Percentiles rank a stretch among this genome's conserved stretches.
These are phyloP conservation scores for Pinus taeda DNA, from an alignment of 75 land plant species.

Conservation along the genomic window DNA sequence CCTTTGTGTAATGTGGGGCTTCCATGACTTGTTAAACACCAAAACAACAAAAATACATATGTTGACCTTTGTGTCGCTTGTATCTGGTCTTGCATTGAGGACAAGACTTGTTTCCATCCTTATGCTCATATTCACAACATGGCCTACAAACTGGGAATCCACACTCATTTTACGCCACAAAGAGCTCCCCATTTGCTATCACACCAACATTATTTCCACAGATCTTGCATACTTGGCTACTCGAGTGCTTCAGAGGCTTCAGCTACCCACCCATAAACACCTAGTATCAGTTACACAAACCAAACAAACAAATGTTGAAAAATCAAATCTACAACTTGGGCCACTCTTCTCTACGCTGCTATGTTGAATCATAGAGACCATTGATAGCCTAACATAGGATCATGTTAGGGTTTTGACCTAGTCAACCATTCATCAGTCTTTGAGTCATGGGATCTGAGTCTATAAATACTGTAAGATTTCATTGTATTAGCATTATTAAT, in stretches of 20 bases:
- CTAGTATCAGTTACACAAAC: background rate
- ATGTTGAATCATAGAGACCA: too few species aligned
- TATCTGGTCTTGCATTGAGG: constrained; percentile 95
- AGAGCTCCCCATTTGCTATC: constrained; percentile 65
- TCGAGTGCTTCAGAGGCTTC: constrained; percentile 56
- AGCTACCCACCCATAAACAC: constrained; percentile 37
- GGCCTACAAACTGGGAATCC: constrained; percentile 88
- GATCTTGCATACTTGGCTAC: constrained; percentile 70
- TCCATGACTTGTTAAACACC: background rate
- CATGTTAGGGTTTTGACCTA: too few species aligned
- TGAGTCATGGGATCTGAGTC: too few species aligned
- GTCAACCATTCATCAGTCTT: too few species aligned
- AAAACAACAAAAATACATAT: background rate
- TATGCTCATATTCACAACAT: constrained; percentile 90
- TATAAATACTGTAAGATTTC: too few species aligned
- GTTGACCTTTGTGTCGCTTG: constrained; percentile 74
- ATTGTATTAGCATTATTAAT: too few species aligned
- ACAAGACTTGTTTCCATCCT: constrained; percentile 81
- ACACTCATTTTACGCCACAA: constrained; percentile 93
- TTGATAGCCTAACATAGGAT: too few species aligned
- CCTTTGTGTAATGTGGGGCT: background rate
- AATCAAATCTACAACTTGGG: too few species aligned
- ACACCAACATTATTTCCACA: constrained; percentile 84
- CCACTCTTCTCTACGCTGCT: too few species aligned
- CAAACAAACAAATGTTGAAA: background rate